Evolutionary conservation across 73 alveolate species (phyloP).

Genomic region (Stentor roeselii): DNA sequence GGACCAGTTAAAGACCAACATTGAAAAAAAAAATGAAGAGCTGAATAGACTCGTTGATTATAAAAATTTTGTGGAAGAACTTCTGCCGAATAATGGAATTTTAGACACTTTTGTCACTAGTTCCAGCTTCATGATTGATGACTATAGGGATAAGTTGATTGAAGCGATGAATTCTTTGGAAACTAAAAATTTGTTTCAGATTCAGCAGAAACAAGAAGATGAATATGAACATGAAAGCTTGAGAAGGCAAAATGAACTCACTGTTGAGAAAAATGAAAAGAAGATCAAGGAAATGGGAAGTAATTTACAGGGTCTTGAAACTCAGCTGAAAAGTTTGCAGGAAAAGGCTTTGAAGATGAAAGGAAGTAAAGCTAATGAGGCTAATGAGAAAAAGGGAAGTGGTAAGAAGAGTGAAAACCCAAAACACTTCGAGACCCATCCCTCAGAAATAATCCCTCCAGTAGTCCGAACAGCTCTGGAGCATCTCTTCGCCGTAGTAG

Average conservation of each 20-base stretch:
- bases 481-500: not conserved
- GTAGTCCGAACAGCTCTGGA: not conserved
- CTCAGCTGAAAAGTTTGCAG: not conserved
- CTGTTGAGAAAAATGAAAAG: not conserved
- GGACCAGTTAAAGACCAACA: not conserved
- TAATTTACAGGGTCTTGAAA: not conserved
- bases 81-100: not conserved
- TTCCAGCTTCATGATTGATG: not conserved
- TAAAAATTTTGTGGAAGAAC: conserved; percentile 8
- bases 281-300: not conserved
- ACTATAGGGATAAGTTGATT: not conserved
- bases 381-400: not conserved
- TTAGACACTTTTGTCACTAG: not conserved
- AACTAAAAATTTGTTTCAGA: not conserved
- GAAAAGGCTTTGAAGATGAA: not conserved
- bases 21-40: conserved; percentile 18
- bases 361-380: not conserved
- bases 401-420: too few species aligned
- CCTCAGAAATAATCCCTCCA: too few species aligned
- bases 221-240: conserved; percentile 3
- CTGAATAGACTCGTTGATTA: not conserved
- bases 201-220: conserved; percentile 17
- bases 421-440: too few species aligned
- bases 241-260: not conserved
- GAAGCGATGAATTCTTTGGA: not conserved